Percentiles rank a stretch among this genome's conserved stretches.
Evolutionary conservation across 768 basidiomycete species (phyloP).

Genomic region (Rossbeevera mucosa): DNA sequence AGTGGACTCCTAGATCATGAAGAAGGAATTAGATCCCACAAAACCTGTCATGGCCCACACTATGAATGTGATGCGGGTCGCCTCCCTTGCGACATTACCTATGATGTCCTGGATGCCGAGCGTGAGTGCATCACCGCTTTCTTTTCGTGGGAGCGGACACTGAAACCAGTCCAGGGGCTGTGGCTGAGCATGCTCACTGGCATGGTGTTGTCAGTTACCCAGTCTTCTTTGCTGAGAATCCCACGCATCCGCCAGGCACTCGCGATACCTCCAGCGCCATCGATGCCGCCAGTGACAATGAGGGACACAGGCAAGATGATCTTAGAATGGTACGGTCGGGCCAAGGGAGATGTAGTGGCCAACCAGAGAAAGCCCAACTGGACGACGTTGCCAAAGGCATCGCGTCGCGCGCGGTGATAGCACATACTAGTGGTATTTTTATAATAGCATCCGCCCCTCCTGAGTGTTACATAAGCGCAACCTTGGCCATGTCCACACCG

Average conservation of each 20-base stretch:
- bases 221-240: slow-evolving; percentile 43
- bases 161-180: slow-evolving; percentile 41
- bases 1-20: slow-evolving; percentile 35
- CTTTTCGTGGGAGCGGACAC: background rate
- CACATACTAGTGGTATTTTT: background rate
- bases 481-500: slow-evolving; percentile 34
- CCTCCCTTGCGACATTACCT: slow-evolving; percentile 49
- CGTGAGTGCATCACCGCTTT: slow-evolving; percentile 40
- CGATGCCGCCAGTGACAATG: slow-evolving; percentile 26
- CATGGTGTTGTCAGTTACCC: slow-evolving; percentile 41
- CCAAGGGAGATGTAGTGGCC: background rate
- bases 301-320: slow-evolving; percentile 20
- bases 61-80: slow-evolving; percentile 60
- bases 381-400: slow-evolving; percentile 19
- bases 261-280: slow-evolving; percentile 26
- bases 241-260: slow-evolving; percentile 39
- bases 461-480: slow-evolving; percentile 17
- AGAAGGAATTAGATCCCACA: slow-evolving; percentile 49
- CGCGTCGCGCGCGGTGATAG: slow-evolving; percentile 10
- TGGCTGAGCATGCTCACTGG: slow-evolving; percentile 55
- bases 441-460: background rate
- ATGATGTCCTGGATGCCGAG: slow-evolving; percentile 58
- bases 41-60: slow-evolving; percentile 58
- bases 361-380: slow-evolving; percentile 21
- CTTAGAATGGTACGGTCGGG: slow-evolving; percentile 17